Base-by-base conservation (phyloP, 106 monocot genomes). In the Cymbidium sinense region DNA sequence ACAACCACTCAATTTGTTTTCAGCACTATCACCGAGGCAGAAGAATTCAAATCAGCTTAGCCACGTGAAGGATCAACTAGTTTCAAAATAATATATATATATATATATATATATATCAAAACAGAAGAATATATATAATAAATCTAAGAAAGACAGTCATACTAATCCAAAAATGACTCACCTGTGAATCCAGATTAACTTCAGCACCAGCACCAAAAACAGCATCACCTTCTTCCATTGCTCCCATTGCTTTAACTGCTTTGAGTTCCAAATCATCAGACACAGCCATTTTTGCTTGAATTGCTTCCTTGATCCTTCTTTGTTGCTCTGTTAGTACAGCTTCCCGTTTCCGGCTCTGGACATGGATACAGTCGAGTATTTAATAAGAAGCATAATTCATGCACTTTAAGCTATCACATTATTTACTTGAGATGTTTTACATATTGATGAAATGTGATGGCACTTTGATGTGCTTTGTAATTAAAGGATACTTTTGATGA, bases 211-310 rank as follows among this genome's bases (percentile, higher is more conserved):
- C 76, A 70, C 96, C 76, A 85, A 96, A 92, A 5, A 91, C 80
- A 34, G 96, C 87, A 78, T 96, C 96, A 35, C 96, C 96, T 86
- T 96, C 96, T 72, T 96, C 96, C 96, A 96, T 90, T 27, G 88
- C 86, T 67, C 96, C 94, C 96, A 96, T 96, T 28, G 89, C 88
- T 87, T 94, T 96, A 70, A 96, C 89, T 75, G 96, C 96, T 87
- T 96, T 96, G 65, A 94, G 11, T 76, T 96, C 93, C 79, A 96
- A 51, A 18, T 94, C 96, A 43, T 94, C 96, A 74, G 88, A 88
- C 65, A 70, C 29, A 55, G 52, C 74, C 9, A 74, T 41, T 76
- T 89, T 96, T 29, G 79, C 84, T 65, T 86, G 41, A 79, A 91
- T 78, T 55, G 93, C 88, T 84, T 85, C 87, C 76, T 91, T 82